Evolutionary conservation across 305 asterid species (phyloP), one percentile per base, ranked within the genome.

Genomic region (Rubia tinctorum): DNA sequence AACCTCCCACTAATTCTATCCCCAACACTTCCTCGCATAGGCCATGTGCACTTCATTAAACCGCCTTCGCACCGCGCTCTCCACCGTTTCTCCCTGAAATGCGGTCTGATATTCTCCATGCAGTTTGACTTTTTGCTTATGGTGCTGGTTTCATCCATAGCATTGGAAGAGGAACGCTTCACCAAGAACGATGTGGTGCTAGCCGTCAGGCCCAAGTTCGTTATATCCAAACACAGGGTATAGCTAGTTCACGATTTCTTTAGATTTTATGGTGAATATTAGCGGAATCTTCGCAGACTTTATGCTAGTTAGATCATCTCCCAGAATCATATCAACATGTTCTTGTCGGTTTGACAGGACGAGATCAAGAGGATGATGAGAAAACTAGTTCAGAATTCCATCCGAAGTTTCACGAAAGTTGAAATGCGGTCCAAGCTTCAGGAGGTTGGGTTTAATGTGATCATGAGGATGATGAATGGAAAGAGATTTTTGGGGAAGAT

Each of bases 231-330:
- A 12, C 15, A 49, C 56, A 49, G 56, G 56, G n/a, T 49, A 49
- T 5, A 49, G 15, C 5, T 4, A 49, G n/a, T 5, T 6, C 6
- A 15, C 56, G 7, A 13, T 49, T 15, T 5, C 56, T 5, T 72
- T 73, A 9, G 71, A 85, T 6, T 69, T 10, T 89, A 89, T 60
- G 89, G 92, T 10, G 87, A 79, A 6, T 87, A 75, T 39, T 87
- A 87, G 92, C 85, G 90, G 49, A 79, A 80, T 71, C 88, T 89
- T 73, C 89, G 90, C 49, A 85, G 86, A 56, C 60, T 84, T 23
- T 80, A 77, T 44, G 68, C 85, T 4, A 80, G 73, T 37, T 87
- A 89, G 64, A n/a, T 87, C 17, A 82, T 86, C 80, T 84, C 90
- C 7, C 44, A 83, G 0, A 30, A 56, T 18, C 84, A 88, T 13